Evolutionary conservation across 2,329 filamentous ascomycete genomes (phyloP).

Genomic region (Eurotiales sp.): DNA sequence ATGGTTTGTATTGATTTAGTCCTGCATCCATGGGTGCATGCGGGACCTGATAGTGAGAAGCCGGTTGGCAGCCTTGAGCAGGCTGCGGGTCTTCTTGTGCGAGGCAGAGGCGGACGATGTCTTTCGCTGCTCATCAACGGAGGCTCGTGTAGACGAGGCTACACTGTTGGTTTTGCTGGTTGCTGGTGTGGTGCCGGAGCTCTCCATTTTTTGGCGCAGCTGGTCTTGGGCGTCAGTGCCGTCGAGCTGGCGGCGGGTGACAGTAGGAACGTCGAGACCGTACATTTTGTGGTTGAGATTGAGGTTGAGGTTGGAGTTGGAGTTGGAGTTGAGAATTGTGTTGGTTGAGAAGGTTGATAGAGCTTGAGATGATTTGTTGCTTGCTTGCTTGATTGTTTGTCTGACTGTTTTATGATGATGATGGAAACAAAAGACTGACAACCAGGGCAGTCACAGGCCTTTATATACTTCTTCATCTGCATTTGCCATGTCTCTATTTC

Average conservation of each 20-base stretch:
- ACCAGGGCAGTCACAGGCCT: no score
- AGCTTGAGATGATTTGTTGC: no score
- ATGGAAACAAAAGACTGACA: no score
- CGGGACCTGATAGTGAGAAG: no score
- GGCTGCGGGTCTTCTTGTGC: conserved; percentile 9
- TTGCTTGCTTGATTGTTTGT: no score
- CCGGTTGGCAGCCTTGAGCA: no score
- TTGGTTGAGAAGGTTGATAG: no score
- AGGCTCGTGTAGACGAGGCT: conserved; percentile 1
- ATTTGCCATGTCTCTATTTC: no score
- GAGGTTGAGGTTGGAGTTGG: background rate
- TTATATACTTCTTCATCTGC: no score
- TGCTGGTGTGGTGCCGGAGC: background rate
- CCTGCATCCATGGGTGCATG: no score
- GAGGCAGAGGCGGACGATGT: background rate
- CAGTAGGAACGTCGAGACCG: conserved; percentile 3
- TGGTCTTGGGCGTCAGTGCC: conserved; percentile 9
- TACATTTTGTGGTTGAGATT: conserved; percentile 12
- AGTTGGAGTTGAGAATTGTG: background rate
- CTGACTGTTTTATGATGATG: no score
- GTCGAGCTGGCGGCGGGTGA: conserved; percentile 10
- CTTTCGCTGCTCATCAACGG: background rate
- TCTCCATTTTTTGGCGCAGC: background rate
- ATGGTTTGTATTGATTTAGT: no score
- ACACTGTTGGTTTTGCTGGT: background rate